A percentile compares a stretch with the other conserved stretches of the same genome.
These are phyloP conservation scores for Penicillium expansum DNA, from an alignment of 2,329 filamentous ascomycete genomes.

Conservation along the genomic window DNA sequence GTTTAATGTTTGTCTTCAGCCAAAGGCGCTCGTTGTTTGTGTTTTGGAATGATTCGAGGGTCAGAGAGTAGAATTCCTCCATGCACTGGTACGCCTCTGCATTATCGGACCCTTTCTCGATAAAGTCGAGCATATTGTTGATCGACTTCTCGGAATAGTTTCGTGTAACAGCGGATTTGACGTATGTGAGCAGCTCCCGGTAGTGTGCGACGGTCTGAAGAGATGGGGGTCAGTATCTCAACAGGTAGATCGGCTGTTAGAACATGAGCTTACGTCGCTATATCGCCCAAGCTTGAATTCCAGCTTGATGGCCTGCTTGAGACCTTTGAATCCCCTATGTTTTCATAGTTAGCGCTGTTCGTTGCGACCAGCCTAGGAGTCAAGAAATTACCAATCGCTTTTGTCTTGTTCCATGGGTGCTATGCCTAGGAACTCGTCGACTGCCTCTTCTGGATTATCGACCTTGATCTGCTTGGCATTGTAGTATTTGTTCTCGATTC, in stretches of 20 bases:
- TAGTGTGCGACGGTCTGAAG: conserved; percentile 84
- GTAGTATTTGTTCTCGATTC: conserved; percentile 99
- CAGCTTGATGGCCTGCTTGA: conserved; percentile 97
- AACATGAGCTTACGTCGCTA: conserved; percentile 61
- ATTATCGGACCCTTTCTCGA: conserved; percentile 83
- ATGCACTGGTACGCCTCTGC: conserved; percentile 74
- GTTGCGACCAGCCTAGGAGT: not conserved
- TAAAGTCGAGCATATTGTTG: conserved; percentile 98
- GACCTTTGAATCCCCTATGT: conserved; percentile 79
- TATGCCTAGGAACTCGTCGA: conserved; percentile 88
- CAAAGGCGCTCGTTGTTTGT: conserved; percentile 97
- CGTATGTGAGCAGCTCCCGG: conserved; percentile 90
- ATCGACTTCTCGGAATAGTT: conserved; percentile 99
- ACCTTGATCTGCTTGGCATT: conserved; percentile 96
- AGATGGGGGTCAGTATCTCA: conserved; percentile 1
- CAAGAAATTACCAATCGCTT: conserved; percentile 71
- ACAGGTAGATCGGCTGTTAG: not conserved
- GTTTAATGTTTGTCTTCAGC: conserved; percentile 98
- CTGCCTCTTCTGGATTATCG: conserved; percentile 80
- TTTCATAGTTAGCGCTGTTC: conserved; percentile 21
- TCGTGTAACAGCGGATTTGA: conserved; percentile 92
- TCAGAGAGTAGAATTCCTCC: conserved; percentile 93
- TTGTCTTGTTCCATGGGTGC: conserved; percentile 83
- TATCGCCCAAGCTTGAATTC: conserved; percentile 93
- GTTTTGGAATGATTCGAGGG: conserved; percentile 89